Base-by-base conservation (phyloP, 2,329 filamentous ascomycete genomes). In the Penicillium hordei region DNA sequence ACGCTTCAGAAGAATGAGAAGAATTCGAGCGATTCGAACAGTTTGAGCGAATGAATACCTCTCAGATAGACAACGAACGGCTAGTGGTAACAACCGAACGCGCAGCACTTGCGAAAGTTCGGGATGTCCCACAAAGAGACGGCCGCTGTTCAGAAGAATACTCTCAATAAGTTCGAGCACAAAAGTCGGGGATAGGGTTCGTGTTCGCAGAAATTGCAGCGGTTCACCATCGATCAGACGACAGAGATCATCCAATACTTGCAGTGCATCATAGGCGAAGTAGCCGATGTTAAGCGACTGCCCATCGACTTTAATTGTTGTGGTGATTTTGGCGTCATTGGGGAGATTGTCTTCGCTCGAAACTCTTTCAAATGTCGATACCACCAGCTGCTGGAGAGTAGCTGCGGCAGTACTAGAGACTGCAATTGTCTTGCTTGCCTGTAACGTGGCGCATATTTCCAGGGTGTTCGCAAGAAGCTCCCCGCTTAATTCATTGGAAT, bases 331-430 rank as follows among this genome's bases (percentile, higher is more conserved):
- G 6, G 60, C 57, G 9, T 83, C 79, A 60, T 87, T 82, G 4
- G 62, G 58, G 21, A 66, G 61, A 55, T 66, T 87, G 72, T 97
- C 92, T 78, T 97, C 92, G 6, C 80, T 79, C 0, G 87, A 84
- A 2, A 97, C 91, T 72, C 95, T 94, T 72, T 97, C 94, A 75
- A 97, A 97, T 0, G 96, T 89, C 0, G 90, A 89, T 33, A 94
- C 91, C 8, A 97, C 88, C 15, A 99, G 83, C 74, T 97, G 94
- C 75, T 97, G 93, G 53, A 99, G 79, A 2, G 94, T 97, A n/a
- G 94, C 94, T 27, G 93, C 91, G 10, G 94, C 94, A 1, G 95
- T 97, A 67, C 95, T 95, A 71, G 93, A 95, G 66, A 99, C 92
- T 51, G 96, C 92, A 27, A 88, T 86, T 77, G 93, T 95, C 77